Base-by-base conservation (phyloP, 2,329 filamentous ascomycete genomes). In the Aspergillus niger region DNA sequence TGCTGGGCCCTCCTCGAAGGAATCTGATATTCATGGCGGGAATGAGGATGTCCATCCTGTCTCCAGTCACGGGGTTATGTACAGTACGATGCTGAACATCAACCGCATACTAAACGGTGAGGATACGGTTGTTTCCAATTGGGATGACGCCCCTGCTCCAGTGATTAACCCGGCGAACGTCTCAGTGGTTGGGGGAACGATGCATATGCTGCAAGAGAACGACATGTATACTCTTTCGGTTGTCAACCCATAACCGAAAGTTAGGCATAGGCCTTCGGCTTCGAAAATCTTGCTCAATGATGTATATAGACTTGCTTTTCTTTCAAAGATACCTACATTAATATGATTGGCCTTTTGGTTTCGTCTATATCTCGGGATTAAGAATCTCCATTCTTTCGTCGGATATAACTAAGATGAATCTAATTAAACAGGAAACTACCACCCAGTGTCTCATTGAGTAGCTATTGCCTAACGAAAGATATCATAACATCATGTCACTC, bases 21-120 rank as follows among this genome's bases (percentile, higher is more conserved):
- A 43, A 0, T 67, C 65, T 7, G 67, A 68, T 51, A 67, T 68
- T 7, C 61, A 70, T 32, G 53, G 43, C n/a, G 55, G 58, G 11
- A 41, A 51, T n/a, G 56, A 58, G 1, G 53, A 58, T 41, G 43
- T 57, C 5, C 28, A 57, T 39, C 36, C 22, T 3, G 44, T 57
- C 0, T 56, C 54, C 5, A 67, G 65, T 26, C 57, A 54, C 39
- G 67, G 67, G 1, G 58, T 67, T 2, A 47, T 65, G 17, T 69
- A 68, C 24, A 70, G 67, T 54, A 67, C 67, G 1, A 65, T 70
- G 61, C 38, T 64, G 6, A 70, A 70, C 32, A 50, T 66, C 15
- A 60, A 62, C 24, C 64, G 56, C 5, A 41, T 68, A 1, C 26
- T 69, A 7, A 43, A 10, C 10, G 60, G 60, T 8, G 57, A 70